These are phyloP conservation scores for Ogataea henricii DNA, from an alignment of 805 yeast species.

Conservation along the genomic window DNA sequence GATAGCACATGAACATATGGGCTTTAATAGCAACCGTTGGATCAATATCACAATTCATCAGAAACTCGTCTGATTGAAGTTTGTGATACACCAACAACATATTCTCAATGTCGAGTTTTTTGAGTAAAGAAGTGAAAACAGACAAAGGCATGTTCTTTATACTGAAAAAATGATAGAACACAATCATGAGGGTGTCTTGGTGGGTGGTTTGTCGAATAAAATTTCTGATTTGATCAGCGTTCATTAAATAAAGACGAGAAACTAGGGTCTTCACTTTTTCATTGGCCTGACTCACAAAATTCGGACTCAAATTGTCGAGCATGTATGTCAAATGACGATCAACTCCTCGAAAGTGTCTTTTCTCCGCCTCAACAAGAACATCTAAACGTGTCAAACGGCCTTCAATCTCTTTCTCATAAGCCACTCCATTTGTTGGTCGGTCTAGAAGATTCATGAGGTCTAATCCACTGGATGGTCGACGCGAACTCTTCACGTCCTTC, in stretches of 20 bases:
- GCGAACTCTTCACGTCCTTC: not conserved
- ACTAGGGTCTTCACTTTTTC: not conserved
- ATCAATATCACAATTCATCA: conserved; percentile 13
- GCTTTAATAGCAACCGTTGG: conserved; percentile 18
- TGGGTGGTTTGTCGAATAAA: conserved; percentile 1
- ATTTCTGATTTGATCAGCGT: not conserved
- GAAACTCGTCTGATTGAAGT: conserved; percentile 8
- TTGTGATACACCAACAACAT: conserved; percentile 15
- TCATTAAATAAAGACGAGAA: not conserved
- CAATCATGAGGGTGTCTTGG: conserved; percentile 17
- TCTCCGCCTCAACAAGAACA: conserved; percentile 8
- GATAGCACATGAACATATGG: conserved; percentile 26
- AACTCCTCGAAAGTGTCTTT: conserved; percentile 15
- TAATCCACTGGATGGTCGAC: not conserved
- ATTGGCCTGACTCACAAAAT: not conserved
- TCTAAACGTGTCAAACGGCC: conserved; percentile 16
- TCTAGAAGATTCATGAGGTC: conserved; percentile 13
- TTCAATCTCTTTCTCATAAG: conserved; percentile 15
- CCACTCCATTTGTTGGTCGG: conserved; percentile 8
- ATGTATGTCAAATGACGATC: conserved; percentile 18
- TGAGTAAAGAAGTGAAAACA: conserved; percentile 20
- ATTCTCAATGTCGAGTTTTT: conserved; percentile 22
- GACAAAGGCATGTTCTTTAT: not conserved
- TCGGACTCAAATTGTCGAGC: conserved; percentile 18
- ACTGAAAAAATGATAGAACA: conserved; percentile 2